Conservation (phyloP, 2,329 filamentous ascomycete genomes). For the Hypomyces perniciosus region DNA sequence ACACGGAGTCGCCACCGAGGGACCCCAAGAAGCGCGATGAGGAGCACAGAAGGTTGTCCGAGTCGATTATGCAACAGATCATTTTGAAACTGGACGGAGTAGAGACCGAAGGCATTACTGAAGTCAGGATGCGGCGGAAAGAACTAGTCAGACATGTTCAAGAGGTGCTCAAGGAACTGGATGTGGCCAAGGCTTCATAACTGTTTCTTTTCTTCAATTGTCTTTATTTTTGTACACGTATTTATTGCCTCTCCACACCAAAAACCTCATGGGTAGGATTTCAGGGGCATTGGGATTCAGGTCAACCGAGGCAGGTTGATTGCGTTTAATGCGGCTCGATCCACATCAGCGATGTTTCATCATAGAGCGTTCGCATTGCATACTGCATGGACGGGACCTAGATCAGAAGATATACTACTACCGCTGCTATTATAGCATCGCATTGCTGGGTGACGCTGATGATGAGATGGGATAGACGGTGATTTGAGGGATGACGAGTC, state of each 20-base stretch:
- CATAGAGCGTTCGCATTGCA: slow-evolving; percentile 6
- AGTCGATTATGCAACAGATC: slow-evolving; percentile 71
- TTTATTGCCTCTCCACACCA: not conserved
- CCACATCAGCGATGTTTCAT: not conserved
- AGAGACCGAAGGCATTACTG: slow-evolving; percentile 63
- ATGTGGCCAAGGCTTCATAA: slow-evolving; percentile 36
- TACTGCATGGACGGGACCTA: not conserved
- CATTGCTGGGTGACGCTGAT: no score
- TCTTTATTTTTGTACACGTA: not conserved
- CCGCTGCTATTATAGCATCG: not conserved
- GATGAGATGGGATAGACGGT: not conserved
- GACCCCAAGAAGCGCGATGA: slow-evolving; percentile 64
- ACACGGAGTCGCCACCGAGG: slow-evolving; percentile 54
- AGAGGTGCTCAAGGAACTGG: slow-evolving; percentile 57
- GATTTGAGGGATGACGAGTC: not conserved
- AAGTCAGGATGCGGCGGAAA: slow-evolving; percentile 61
- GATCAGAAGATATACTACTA: not conserved
- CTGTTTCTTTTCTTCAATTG: not conserved
- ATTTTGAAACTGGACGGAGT: slow-evolving; percentile 71
- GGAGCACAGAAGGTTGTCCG: slow-evolving; percentile 68
- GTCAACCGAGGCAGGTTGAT: slow-evolving; percentile 2
- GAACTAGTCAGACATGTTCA: slow-evolving; percentile 69
- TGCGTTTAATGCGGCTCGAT: not conserved
- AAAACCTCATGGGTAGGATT: not conserved
- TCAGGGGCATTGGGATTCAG: not conserved